Evolutionary conservation across 2,329 filamentous ascomycete genomes (phyloP), one percentile per base, ranked within the genome.

Genomic region (Monilinia polystroma): DNA sequence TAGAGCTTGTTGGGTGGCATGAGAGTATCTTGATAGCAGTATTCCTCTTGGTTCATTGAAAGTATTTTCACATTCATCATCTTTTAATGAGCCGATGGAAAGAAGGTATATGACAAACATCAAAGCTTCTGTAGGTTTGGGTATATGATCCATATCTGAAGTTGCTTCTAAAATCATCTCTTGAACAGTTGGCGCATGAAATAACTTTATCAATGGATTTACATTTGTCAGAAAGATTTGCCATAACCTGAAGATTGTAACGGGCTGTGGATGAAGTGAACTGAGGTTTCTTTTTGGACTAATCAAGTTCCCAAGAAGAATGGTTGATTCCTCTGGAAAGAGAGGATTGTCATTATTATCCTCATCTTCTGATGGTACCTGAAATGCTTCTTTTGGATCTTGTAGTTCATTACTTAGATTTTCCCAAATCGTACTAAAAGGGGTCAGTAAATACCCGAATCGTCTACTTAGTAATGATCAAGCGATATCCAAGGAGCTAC

Each of bases 171-270:
- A 84, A 54, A 92, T 84, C 63, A 83, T 83, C 32, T 79, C 80
- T 74, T 91, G 88, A 0, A 90, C 78, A 1, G 83, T 90, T 0
- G 87, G 87, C 0, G 85, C 84, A 74, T 92, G 89, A 0, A 86
- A 88, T 67, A 91, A 80, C 73, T 90, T 91, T 52, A 90, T 79
- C 20, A 92, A 76, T 0, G 89, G 87, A 71, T 91, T 87, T 70
- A 91, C 85, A 72, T 90, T 90, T 68, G 85, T 84, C 52, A 91
- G 81, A 73, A 89, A 92, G 18, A 86, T 82, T 75, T 90, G 87
- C 88, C 89, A 92, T 35, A 89, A 78, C 71, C 86, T 83, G 67
- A 88, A 84, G 62, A 87, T 87, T 68, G 87, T 84, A 23, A 87
- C 83, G 29, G 83, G 79, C 2, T 81, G 76, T 10, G 86, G 86